Evolutionary conservation across 2,329 filamentous ascomycete genomes (phyloP).

Genomic region (Berkeleyomyces rouxiae): DNA sequence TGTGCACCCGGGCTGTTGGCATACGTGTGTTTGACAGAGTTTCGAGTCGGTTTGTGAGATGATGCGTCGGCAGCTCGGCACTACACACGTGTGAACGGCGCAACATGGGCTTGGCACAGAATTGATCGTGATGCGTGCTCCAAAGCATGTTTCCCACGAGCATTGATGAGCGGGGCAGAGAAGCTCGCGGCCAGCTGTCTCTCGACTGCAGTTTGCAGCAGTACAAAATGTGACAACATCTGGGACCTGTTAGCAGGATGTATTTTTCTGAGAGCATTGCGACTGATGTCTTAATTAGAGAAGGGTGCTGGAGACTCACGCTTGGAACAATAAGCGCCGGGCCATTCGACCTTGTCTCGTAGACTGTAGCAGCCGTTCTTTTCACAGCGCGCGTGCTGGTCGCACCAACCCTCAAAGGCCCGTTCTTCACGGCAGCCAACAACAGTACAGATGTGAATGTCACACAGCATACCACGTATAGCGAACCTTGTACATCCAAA

Average conservation of each 20-base stretch:
- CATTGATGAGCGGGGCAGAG: constrained; percentile 2
- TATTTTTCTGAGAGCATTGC: not conserved
- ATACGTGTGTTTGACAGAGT: constrained; percentile 3
- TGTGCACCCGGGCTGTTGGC: not conserved
- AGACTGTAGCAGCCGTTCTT: constrained; percentile 11
- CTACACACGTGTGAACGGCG: constrained; percentile 1
- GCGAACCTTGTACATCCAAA: constrained; percentile 12
- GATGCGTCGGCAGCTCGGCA: not conserved
- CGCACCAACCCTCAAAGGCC: constrained; percentile 15
- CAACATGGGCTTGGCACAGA: not conserved
- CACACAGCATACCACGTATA: constrained; percentile 13
- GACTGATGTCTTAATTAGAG: too few relatives aligned
- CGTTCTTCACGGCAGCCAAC: constrained; percentile 14
- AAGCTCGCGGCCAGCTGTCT: not conserved
- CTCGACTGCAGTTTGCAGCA: not conserved
- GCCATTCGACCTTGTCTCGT: not conserved
- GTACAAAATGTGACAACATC: constrained; percentile 1
- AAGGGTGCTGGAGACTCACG: not conserved
- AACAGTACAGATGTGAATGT: constrained; percentile 14
- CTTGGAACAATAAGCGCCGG: not conserved
- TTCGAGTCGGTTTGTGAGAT: not conserved
- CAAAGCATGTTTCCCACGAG: not conserved
- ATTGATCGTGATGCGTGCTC: constrained; percentile 3
- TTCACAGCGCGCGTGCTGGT: constrained; percentile 14
- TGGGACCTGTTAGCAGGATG: not conserved